Base-by-base conservation (phyloP, 805 yeast genomes). In the Wickerhamiella siamensis region DNA sequence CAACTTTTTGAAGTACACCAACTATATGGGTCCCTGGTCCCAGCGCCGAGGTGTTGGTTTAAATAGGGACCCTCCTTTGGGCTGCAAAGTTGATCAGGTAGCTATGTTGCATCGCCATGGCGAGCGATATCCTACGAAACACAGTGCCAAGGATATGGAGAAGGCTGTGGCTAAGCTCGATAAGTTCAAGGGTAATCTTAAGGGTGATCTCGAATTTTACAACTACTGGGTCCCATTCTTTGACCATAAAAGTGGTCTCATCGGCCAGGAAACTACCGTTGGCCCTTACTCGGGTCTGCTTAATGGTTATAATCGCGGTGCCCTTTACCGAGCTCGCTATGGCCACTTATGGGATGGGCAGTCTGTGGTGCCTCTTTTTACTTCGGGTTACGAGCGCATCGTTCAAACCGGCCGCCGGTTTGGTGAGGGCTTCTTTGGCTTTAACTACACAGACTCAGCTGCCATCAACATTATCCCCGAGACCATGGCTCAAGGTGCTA, bases 51-150 rank as follows among this genome's bases (percentile, higher is more conserved):
- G 78, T 0, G 66, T 51, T 44, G 80, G 81, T 14, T 68, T 75
- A 36, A 61, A 65, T 36, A 62, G 72, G 33, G 73, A 70, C 18
- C 58, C 71, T 2, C 82, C 82, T 14, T 56, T 50, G 1, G 65
- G 65, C 31, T 73, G 79, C 54, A 49, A 56, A 0, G 63, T 74
- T 36, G 73, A 72, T 46, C 79, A 75, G 52, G 79, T 72, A 6
- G 70, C 70, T 47, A 53, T 69, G 48, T 49, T 69, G 26, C 60
- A 65, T 42, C 66, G 81, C 48, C 81, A 75, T 47, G 80, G 79
- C 12, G 81, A 74, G 52, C 62, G 81, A 40, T 74, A 62, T 52
- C 75, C 72, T 14, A 59, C 62, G 10, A 31, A 31, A 8, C 21
- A 39, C 21, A 44, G 34, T 32, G 44, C 40, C 42, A 20, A 39